Percentiles rank a stretch among this genome's conserved stretches.
These are phyloP conservation scores for Misopates orontium DNA, from an alignment of 257 asterid species.

Conservation along the genomic window DNA sequence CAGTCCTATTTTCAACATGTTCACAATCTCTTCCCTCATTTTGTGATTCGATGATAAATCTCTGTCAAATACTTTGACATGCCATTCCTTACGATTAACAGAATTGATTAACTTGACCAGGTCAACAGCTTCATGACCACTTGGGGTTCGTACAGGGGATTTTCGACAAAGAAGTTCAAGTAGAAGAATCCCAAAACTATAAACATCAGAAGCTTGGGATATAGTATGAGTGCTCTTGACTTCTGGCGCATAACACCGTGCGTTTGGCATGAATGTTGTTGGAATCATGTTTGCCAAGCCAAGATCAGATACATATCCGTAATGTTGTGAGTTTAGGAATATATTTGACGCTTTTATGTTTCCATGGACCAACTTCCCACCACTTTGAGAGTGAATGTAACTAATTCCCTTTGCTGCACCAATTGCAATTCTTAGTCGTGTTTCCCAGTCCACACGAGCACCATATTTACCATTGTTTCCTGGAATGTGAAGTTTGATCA, in stretches of 20 bases:
- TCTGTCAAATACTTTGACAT: conserved; percentile 32
- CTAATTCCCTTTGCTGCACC: conserved; percentile 34
- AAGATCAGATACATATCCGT: conserved; percentile 32
- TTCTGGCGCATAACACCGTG: conserved; percentile 32
- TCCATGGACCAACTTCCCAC: conserved; percentile 30
- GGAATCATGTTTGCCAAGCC: conserved; percentile 15
- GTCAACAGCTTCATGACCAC: conserved; percentile 23
- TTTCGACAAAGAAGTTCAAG: conserved; percentile 35
- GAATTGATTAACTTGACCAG: conserved; percentile 33
- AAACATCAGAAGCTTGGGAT: conserved; percentile 36
- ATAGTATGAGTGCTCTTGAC: conserved; percentile 24
- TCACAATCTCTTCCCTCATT: conserved; percentile 29
- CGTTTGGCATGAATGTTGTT: not conserved
- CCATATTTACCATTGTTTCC: conserved; percentile 4
- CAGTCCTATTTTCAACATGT: conserved; percentile 29
- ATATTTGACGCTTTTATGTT: conserved; percentile 34
- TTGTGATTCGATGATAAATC: conserved; percentile 18
- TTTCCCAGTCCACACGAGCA: conserved; percentile 30
- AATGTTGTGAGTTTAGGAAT: conserved; percentile 15
- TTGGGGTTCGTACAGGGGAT: conserved; percentile 18
- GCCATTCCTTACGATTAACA: conserved; percentile 32
- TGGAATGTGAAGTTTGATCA: not conserved
- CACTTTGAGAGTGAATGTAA: conserved; percentile 23
- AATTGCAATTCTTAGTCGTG: conserved; percentile 28
- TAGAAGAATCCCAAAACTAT: conserved; percentile 34